A percentile compares a stretch with the other conserved stretches of the same genome.
Conservation (phyloP, 306 rosid genomes). For the Calophaca sinica region DNA sequence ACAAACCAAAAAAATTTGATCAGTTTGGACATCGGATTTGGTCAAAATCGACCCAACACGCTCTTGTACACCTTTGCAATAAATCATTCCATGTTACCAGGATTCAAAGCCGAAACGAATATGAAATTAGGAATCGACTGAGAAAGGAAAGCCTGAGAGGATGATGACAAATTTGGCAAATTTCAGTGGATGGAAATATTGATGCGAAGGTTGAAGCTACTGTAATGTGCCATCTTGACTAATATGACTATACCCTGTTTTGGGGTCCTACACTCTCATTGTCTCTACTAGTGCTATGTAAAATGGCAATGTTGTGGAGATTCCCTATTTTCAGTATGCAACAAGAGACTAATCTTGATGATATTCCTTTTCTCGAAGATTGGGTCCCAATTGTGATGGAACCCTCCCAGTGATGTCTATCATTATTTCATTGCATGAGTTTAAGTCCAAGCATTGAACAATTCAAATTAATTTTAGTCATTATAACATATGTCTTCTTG, state of each 20-base stretch:
- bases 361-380: constrained; percentile 37
- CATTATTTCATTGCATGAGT: no score
- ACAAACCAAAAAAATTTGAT: no score
- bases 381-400: constrained; percentile 45
- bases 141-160: neutral
- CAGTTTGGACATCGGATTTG: no score
- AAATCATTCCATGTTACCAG: neutral
- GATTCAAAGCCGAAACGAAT: neutral
- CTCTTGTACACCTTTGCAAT: no score
- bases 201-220: neutral
- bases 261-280: constrained; percentile 37
- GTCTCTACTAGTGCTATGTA: constrained; percentile 7
- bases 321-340: constrained; percentile 27
- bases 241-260: constrained; percentile 13
- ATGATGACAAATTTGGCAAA: constrained; percentile 10
- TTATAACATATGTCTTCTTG: constrained; percentile 11
- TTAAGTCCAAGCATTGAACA: neutral
- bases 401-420: constrained; percentile 1
- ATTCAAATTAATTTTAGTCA: constrained; percentile 6
- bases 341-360: constrained; percentile 28
- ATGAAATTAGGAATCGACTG: no score
- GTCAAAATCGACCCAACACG: no score
- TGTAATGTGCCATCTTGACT: neutral
- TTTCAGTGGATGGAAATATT: neutral
- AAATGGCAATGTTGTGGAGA: constrained; percentile 38